These are phyloP conservation scores for Spathaspora girioi DNA, from an alignment of 805 yeast species.

Conservation along the genomic window DNA sequence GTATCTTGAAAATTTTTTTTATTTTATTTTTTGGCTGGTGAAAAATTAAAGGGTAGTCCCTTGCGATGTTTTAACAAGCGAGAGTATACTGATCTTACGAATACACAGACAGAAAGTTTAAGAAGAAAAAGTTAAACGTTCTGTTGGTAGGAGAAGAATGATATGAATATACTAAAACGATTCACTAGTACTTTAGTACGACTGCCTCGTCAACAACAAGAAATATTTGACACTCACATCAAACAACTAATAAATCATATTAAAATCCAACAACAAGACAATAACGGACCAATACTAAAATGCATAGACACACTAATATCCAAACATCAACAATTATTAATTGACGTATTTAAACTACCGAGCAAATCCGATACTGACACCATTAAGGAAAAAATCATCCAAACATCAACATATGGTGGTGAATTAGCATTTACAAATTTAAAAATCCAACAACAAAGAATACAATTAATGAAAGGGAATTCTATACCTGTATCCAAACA, in stretches of 20 bases:
- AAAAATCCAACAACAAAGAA: neutral
- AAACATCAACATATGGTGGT: neutral
- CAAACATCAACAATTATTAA: constrained; percentile 8
- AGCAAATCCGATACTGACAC: neutral
- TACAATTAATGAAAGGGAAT: neutral
- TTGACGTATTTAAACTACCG: neutral
- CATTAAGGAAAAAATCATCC: neutral
- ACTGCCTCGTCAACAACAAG: neutral
- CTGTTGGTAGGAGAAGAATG: neutral
- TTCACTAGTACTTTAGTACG: constrained; percentile 1
- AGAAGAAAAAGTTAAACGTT: neutral
- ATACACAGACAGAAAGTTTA: too few relatives aligned
- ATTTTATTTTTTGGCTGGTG: neutral
- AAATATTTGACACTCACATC: neutral
- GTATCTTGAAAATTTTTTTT: neutral
- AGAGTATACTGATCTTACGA: too few relatives aligned
- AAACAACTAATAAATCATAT: constrained; percentile 2
- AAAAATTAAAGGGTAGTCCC: neutral
- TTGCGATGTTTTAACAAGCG: too few relatives aligned
- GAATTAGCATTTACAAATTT: neutral
- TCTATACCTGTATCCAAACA: neutral
- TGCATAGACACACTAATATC: constrained; percentile 10
- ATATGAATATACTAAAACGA: constrained; percentile 1
- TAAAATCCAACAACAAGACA: constrained; percentile 1
- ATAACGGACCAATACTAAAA: constrained; percentile 8